Base-by-base conservation (phyloP, 257 asterid genomes). In the Solanum etuberosum region DNA sequence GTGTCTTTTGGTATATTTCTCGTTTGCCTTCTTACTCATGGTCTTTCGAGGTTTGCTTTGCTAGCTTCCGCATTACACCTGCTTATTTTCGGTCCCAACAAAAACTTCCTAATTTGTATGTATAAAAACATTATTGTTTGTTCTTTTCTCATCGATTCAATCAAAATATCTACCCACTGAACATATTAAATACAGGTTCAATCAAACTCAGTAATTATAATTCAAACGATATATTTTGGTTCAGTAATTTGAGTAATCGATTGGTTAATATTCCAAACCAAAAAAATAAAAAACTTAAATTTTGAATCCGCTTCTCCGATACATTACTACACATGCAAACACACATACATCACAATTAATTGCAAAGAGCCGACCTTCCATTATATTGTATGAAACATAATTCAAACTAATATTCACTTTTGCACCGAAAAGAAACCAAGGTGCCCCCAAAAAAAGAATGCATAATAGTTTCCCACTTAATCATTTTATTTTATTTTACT, bases 401-500 rank as follows among this genome's bases (percentile, higher is more conserved):
- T 82, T 80, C 87, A 71, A 23, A 12, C 83, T 61, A 46, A 86
- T 81, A 87, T 85, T 85, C 85, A 73, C 89, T 92, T 92, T 92
- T 94, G 93, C 98, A 94, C 95, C 95, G 94, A 93, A 95, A 95
- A 93, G 93, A 88, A 91, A 8, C 65, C 21, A 57, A 51, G 90
- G 84, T 88, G 40, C 63, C 89, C 67, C 67, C 3, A 23, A 73
- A 34, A 18, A 38, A 23, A 48, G 23, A 11, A 34, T 84, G 18
- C 27, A 84, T 61, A 37, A 84, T 84, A 65, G 16, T 40, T 37
- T 65, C 29, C 76, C 87, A 37, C 77, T 59, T 84, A 65, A 61
- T 46, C 76, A 61, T 84, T 63, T 61, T 42, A 65, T 18, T 63
- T 61, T 67, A 38, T 38, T 65, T 65, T 37, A 34, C 38, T 87